These are phyloP conservation scores for Kodamaea lidongshanica DNA, from an alignment of 805 yeast genomes.

Conservation along the genomic window DNA sequence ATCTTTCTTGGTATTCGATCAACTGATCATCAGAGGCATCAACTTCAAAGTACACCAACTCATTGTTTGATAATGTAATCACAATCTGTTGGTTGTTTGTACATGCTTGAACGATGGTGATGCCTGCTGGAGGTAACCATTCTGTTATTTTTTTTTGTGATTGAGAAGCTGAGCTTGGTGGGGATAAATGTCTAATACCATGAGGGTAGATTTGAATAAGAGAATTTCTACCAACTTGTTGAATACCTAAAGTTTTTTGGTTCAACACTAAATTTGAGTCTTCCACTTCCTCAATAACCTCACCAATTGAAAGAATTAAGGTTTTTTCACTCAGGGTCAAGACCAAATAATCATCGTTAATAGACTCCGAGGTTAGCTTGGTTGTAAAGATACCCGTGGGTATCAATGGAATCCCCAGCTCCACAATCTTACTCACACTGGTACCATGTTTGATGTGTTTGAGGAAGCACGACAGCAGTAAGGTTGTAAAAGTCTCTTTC, in stretches of 20 bases:
- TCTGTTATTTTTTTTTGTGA: slow-evolving; percentile 33
- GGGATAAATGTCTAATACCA: slow-evolving; percentile 56
- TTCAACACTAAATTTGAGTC: slow-evolving; percentile 55
- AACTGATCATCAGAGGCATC: slow-evolving; percentile 54
- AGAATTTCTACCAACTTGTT: slow-evolving; percentile 57
- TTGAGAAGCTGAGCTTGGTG: slow-evolving; percentile 12
- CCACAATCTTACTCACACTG: slow-evolving; percentile 55
- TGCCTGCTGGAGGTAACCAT: slow-evolving; percentile 84
- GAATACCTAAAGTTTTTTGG: slow-evolving; percentile 60
- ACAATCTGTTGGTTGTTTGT: slow-evolving; percentile 64
- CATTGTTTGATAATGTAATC: slow-evolving; percentile 65
- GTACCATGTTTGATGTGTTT: slow-evolving; percentile 52
- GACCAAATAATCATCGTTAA: slow-evolving; percentile 57
- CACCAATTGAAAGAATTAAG: slow-evolving; percentile 70
- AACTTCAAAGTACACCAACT: slow-evolving; percentile 76
- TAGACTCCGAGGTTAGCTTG: slow-evolving; percentile 38
- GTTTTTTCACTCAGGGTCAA: slow-evolving; percentile 63
- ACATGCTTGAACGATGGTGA: slow-evolving; percentile 52
- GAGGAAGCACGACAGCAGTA: slow-evolving; percentile 38
- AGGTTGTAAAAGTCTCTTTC: slow-evolving; percentile 13
- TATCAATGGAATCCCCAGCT: slow-evolving; percentile 66
- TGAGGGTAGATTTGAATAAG: slow-evolving; percentile 66
- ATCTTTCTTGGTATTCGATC: slow-evolving; percentile 61
- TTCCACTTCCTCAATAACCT: slow-evolving; percentile 67
- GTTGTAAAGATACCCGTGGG: slow-evolving; percentile 64